Evolutionary conservation across 2,329 filamentous ascomycete genomes (phyloP).

Genomic region (Pyrenophora teres): DNA sequence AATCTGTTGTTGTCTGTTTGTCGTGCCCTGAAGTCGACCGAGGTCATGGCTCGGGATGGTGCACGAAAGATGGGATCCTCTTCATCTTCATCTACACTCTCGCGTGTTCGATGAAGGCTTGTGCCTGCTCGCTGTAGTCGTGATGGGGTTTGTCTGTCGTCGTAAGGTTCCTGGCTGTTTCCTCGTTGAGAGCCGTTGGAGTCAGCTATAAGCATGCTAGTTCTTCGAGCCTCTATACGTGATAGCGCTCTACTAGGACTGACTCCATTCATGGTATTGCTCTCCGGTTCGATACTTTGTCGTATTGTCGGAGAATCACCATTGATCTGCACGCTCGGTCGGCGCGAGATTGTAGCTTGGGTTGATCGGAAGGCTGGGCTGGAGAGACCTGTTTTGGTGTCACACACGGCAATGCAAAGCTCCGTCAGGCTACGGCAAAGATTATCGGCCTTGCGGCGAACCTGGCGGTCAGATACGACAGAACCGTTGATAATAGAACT

Average conservation of each 20-base stretch:
- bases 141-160: slow-evolving; percentile 27
- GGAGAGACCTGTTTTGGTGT: slow-evolving; percentile 38
- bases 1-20: slow-evolving; percentile 28
- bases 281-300: slow-evolving; percentile 45
- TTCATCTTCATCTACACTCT: slow-evolving; percentile 40
- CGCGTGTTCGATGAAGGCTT: slow-evolving; percentile 45
- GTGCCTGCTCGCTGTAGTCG: slow-evolving; percentile 47
- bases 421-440: slow-evolving; percentile 93
- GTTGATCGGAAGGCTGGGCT: slow-evolving; percentile 39
- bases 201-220: slow-evolving; percentile 32
- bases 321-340: slow-evolving; percentile 45
- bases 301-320: slow-evolving; percentile 41
- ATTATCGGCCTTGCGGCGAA: slow-evolving; percentile 87
- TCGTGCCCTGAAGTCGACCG: slow-evolving; percentile 46
- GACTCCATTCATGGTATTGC: slow-evolving; percentile 33
- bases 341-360: slow-evolving; percentile 32
- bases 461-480: slow-evolving; percentile 74
- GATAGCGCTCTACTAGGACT: slow-evolving; percentile 47
- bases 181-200: slow-evolving; percentile 34
- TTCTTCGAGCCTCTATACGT: slow-evolving; percentile 54
- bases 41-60: slow-evolving; percentile 55
- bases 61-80: slow-evolving; percentile 49
- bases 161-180: slow-evolving; percentile 34
- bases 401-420: slow-evolving; percentile 77
- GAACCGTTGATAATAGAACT: slow-evolving; percentile 66